phyloP scores from a whole-genome alignment of 2,329 filamentous ascomycete genomes.

The Aspergillus alliaceus region DNA sequence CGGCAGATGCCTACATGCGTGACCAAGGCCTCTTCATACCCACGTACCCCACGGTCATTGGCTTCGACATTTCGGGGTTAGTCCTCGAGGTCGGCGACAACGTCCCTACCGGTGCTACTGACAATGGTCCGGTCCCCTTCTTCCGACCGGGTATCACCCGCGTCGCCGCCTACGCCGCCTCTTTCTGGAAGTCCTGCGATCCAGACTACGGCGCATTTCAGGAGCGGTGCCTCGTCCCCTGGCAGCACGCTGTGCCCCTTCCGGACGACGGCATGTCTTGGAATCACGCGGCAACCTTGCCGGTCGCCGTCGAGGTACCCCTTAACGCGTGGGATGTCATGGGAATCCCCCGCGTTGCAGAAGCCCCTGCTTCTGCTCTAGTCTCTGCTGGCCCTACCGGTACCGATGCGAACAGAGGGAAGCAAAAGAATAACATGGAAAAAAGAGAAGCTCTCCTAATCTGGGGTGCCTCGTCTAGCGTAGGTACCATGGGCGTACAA shows the following conservation, averaged over 20 bases:
- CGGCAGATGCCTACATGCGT: slow-evolving; percentile 47
- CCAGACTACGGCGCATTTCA: slow-evolving; percentile 52
- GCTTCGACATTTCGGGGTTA: slow-evolving; percentile 45
- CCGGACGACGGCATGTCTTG: slow-evolving; percentile 36
- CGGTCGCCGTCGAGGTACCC: slow-evolving; percentile 39
- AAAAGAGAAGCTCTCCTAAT: slow-evolving; percentile 40
- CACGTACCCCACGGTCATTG: slow-evolving; percentile 41
- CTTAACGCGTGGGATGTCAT: slow-evolving; percentile 43
- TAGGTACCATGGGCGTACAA: slow-evolving; percentile 49
- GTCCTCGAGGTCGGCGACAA: slow-evolving; percentile 44
- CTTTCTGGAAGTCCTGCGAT: slow-evolving; percentile 44
- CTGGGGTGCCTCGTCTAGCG: slow-evolving; percentile 49
- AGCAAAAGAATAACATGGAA: background rate
- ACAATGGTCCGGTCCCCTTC: no score
- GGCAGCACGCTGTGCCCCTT: slow-evolving; percentile 41
- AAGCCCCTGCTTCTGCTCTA: slow-evolving; percentile 7
- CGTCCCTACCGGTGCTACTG: no score
- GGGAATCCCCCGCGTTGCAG: slow-evolving; percentile 29
- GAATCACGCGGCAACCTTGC: slow-evolving; percentile 43
- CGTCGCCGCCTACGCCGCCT: slow-evolving; percentile 41
- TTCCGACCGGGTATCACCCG: slow-evolving; percentile 39
- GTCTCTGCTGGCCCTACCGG: no score
- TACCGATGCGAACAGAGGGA: no score
- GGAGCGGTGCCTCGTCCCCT: slow-evolving; percentile 44
- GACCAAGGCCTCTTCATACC: slow-evolving; percentile 43